phyloP scores from a whole-genome alignment of 2,329 filamentous ascomycete genomes.

The Neonectria faginata region DNA sequence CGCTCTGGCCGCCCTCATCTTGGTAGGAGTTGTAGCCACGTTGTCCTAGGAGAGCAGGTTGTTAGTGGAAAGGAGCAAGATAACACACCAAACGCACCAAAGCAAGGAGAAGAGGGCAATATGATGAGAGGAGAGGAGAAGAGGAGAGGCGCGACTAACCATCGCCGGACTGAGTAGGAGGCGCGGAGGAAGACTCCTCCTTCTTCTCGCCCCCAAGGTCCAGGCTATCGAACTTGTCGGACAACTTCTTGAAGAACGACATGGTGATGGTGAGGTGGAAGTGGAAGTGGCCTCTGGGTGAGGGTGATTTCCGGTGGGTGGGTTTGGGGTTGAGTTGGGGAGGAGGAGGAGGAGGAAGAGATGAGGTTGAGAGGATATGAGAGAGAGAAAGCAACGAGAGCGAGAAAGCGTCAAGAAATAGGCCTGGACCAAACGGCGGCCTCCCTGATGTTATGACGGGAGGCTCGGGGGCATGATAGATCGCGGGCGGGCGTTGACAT shows the following conservation, averaged over 20 bases:
- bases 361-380: constrained; percentile 6
- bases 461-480: constrained; percentile 11
- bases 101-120: neutral
- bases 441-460: constrained; percentile 17
- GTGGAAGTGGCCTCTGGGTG: constrained; percentile 27
- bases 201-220: constrained; percentile 55
- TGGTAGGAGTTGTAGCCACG: constrained; percentile 47
- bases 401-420: constrained; percentile 6
- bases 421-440: constrained; percentile 10
- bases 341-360: constrained; percentile 3
- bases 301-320: constrained; percentile 21
- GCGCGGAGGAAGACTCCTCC: constrained; percentile 31
- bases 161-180: constrained; percentile 32
- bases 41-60: constrained; percentile 24
- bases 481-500: constrained; percentile 12
- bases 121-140: neutral
- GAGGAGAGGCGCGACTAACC: constrained; percentile 29
- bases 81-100: neutral
- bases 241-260: constrained; percentile 60
- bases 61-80: constrained; percentile 19
- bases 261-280: constrained; percentile 46
- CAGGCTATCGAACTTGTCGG: constrained; percentile 60
- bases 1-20: constrained; percentile 37
- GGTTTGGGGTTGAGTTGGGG: constrained; percentile 3
- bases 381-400: constrained; percentile 9